Conservation (phyloP, 2,329 filamentous ascomycete genomes). For the Dactylellina haptotyla region DNA sequence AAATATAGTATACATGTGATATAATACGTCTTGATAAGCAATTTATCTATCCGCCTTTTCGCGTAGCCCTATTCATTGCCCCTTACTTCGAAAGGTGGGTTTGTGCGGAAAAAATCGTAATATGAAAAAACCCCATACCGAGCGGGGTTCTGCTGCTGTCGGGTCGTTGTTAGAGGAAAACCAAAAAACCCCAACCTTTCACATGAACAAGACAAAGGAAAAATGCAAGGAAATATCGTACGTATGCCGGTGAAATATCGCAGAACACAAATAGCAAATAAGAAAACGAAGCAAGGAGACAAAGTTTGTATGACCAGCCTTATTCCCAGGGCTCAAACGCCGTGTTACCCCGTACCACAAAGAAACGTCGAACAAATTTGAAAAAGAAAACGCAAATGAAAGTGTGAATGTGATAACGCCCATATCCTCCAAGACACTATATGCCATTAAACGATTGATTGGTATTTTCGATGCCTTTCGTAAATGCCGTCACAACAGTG, state of each 20-base stretch:
- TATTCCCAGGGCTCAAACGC: conserved; percentile 19
- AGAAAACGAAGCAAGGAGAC: conserved; percentile 2
- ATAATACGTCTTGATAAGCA: background rate
- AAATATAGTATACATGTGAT: conserved; percentile 5
- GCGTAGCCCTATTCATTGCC: background rate
- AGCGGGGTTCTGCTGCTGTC: no score
- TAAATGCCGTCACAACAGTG: conserved; percentile 1
- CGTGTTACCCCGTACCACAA: conserved; percentile 24
- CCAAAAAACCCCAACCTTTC: no score
- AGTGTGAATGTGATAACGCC: conserved; percentile 11
- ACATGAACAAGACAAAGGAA: no score
- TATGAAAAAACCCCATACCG: background rate
- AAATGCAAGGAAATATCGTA: background rate
- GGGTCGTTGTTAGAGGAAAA: background rate
- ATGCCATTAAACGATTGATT: background rate
- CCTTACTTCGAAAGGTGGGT: no score
- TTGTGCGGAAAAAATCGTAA: no score
- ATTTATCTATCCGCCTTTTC: background rate
- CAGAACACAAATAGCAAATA: background rate
- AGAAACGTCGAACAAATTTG: background rate
- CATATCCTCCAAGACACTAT: background rate
- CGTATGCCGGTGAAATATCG: background rate
- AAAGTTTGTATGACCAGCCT: conserved; percentile 27
- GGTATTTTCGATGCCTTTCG: background rate
- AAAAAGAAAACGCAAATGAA: background rate